Evolutionary conservation across 192 early-diverging fungal genomes (phyloP), one percentile per base, ranked within the genome.

Genomic region (Entomortierella beljakovae): DNA sequence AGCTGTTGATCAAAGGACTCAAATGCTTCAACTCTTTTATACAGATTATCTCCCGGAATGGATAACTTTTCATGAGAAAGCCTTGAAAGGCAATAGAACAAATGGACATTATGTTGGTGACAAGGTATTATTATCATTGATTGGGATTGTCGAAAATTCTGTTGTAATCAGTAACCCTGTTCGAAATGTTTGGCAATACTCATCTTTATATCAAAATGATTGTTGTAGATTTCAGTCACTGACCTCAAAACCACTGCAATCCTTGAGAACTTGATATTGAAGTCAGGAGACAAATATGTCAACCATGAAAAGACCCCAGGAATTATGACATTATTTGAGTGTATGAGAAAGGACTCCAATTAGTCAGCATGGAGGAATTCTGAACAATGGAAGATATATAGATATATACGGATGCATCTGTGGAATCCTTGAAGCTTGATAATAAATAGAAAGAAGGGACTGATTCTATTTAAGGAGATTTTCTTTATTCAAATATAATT

Each of bases 31-130:
- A 0, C 49, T 64, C 49, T 84, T 75, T 50, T 9, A 82, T 8
- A 46, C 70, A 42, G 61, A 42, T 0, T 56, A 70, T 1, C 22
- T 68, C 25, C 38, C 38, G 2, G 65, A 58, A 56, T 68, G 65
- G 65, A 16, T 20, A 4, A 3, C 20, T 11, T 5, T 46, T 15
- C 71, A 81, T 35, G 80, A 81, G 34, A 37, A 52, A 4, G 16
- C 31, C 3, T 20, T 81, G 23, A 26, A 51, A 46, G 26, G 49
- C 10, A 81, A 70, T 37, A 62, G 80, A 13, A 61, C 64, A 3
- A 75, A 70, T 35, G 80, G 64, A 20, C 61, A 72, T 59, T 72
- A 72, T 38, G 61, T 72, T 38, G 54, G 54, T 34, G 32, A 57
- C 31, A 57, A 34, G 54, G 54, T 57, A 57, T 1, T 57, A 33